Conservation (phyloP, 306 rosid genomes). For the Oxytropis ochrocephala region DNA sequence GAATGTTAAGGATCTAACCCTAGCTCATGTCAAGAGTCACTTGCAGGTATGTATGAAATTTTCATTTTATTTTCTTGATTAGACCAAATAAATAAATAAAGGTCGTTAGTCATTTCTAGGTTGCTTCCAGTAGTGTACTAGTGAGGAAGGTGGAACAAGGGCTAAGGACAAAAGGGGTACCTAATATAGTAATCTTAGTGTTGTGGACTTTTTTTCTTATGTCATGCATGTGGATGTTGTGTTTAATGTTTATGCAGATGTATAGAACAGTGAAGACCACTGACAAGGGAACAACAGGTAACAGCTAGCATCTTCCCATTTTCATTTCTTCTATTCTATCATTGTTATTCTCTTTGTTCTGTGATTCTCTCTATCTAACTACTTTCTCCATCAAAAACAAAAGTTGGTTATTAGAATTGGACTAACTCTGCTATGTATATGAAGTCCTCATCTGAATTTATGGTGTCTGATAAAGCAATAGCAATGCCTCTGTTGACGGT, state of each 20-base stretch:
- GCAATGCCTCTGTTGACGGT: conserved; percentile 18
- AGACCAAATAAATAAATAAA: not conserved
- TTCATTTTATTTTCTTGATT: not conserved
- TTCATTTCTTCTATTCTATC: conserved; percentile 18
- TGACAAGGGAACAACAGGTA: conserved; percentile 69
- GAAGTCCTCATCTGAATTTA: too few species aligned
- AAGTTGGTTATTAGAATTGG: not conserved
- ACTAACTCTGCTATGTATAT: not conserved
- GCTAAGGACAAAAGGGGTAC: conserved; percentile 52
- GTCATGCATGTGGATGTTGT: conserved; percentile 13
- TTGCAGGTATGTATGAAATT: conserved; percentile 59
- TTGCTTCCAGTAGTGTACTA: conserved; percentile 18
- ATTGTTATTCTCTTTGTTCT: conserved; percentile 42
- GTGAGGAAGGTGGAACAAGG: conserved; percentile 40
- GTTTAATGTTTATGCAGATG: conserved; percentile 73
- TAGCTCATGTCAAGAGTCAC: conserved; percentile 97
- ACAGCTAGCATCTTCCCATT: conserved; percentile 25
- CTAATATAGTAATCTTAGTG: conserved; percentile 18
- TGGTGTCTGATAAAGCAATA: conserved; percentile 42
- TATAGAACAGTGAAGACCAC: conserved; percentile 98
- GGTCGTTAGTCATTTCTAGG: not conserved
- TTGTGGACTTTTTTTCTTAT: conserved; percentile 30
- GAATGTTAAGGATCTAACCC: conserved; percentile 95
- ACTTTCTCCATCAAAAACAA: conserved; percentile 16
- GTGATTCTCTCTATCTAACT: conserved; percentile 31